phyloP scores from a whole-genome alignment of 2,329 filamentous ascomycete species.

The Pyrenochaeta sp. region DNA sequence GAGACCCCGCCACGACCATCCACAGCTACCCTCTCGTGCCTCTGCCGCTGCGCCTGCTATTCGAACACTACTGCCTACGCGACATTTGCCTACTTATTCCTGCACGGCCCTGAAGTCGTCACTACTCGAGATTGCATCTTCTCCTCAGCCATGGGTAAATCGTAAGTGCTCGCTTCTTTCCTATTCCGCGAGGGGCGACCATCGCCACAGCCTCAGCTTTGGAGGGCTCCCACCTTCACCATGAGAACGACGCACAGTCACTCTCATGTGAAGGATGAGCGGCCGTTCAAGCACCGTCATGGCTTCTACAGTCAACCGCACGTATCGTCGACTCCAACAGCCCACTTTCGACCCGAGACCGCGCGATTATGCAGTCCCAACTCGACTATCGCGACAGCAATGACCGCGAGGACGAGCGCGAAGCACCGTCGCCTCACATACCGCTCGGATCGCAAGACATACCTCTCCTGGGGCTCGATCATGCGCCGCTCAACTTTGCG shows the following conservation, averaged over 20 bases:
- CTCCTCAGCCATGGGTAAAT: conserved; percentile 50
- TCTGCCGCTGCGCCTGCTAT: conserved; percentile 22
- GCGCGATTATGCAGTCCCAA: conserved; percentile 20
- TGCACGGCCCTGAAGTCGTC: conserved; percentile 7
- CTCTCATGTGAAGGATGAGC: conserved; percentile 3
- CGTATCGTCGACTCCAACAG: conserved; percentile 2
- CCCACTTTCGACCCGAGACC: conserved; percentile 9
- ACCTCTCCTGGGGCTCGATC: conserved; percentile 32
- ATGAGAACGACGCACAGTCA: conserved; percentile 9
- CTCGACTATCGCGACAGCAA: conserved; percentile 9
- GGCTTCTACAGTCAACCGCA: conserved; percentile 7
- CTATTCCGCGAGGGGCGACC: conserved; percentile 17
- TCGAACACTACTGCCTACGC: conserved; percentile 22
- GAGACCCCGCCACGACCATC: conserved; percentile 22
- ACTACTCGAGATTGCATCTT: conserved; percentile 8
- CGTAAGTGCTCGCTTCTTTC: conserved; percentile 46
- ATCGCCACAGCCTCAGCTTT: conserved; percentile 19
- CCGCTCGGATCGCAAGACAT: conserved; percentile 26
- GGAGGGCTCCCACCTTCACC: conserved; percentile 31
- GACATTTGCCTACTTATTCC: conserved; percentile 15
- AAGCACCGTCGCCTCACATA: conserved; percentile 15
- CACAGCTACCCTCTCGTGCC: conserved; percentile 11
- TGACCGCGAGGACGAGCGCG: conserved; percentile 9
- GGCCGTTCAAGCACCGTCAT: conserved; percentile 14
- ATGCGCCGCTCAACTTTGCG: conserved; percentile 44